Conservation (phyloP, 164 flowering plant species). For the Kingdonia uniflora region DNA sequence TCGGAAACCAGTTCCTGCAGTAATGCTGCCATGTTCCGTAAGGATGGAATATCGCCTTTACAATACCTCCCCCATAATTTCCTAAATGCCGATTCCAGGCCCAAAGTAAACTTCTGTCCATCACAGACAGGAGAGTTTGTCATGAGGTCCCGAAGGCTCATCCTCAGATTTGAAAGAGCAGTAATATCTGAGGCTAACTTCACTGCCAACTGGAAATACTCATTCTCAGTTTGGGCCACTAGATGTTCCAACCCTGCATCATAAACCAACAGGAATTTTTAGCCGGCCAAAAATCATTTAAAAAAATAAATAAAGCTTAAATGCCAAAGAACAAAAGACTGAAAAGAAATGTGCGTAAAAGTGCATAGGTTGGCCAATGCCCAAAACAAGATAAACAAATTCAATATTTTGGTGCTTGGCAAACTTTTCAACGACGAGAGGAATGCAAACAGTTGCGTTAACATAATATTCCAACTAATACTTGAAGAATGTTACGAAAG, state of each 20-base stretch:
- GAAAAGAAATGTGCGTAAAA: too few relatives aligned
- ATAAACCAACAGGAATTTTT: conserved; percentile 2
- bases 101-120: conserved; percentile 50
- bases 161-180: conserved; percentile 65
- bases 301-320: too few relatives aligned
- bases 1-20: conserved; percentile 26
- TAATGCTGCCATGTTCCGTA: conserved; percentile 35
- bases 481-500: too few relatives aligned
- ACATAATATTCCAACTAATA: too few relatives aligned
- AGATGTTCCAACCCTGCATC: conserved; percentile 60
- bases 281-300: too few relatives aligned
- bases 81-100: conserved; percentile 62
- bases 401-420: too few relatives aligned
- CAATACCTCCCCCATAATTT: conserved; percentile 79
- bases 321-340: too few relatives aligned
- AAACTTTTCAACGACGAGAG: too few relatives aligned
- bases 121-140: conserved; percentile 80
- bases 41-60: conserved; percentile 73
- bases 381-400: too few relatives aligned
- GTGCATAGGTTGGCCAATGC: too few relatives aligned
- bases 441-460: too few relatives aligned
- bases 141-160: conserved; percentile 77
- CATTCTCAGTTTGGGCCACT: conserved; percentile 81
- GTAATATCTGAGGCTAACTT: conserved; percentile 64
- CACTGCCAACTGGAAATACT: conserved; percentile 67